Evolutionary conservation across 2,329 filamentous ascomycete species (phyloP), one percentile per base, ranked within the genome.

Genomic region (Penicillium palitans): DNA sequence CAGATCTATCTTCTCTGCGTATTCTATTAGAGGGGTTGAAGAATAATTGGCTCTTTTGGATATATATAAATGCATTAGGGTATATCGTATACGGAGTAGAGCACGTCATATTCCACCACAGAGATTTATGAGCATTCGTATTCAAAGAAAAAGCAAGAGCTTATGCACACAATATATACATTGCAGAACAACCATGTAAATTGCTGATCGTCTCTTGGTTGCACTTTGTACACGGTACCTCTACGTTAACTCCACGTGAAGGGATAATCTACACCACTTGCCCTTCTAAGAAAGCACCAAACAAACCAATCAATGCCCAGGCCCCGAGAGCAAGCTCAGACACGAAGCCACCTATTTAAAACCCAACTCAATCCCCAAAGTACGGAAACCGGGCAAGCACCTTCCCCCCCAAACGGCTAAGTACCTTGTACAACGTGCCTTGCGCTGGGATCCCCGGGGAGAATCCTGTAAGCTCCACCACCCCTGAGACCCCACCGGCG

Each of bases 391-490:
- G 2, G 29, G 12, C 40, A 33, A 37, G 19, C 25, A 2, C 24
- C 19, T 17, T 3, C 19, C 19, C 40, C n/a, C 42, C 33, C 41
- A 25, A 7, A 29, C 39, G 10, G 17, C 45, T 35, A 48, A 31
- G 57, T 66, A 59, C 58, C 31, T 37, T 57, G 52, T 62, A 65
- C 63, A 54, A 35, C 33, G 29, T 49, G 41, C 45, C 42, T 52
- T 19, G 50, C 57, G 57, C 63, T 66, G 59, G 63, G 57, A 65
- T 63, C 59, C 57, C 59, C 59, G 59, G 55, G 55, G 40, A 52
- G 50, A 62, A 62, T 67, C 60, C 64, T 67, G 40, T 51, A 61
- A 61, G 65, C 62, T 66, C 65, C 65, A 66, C 63, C 57, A 37
- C 29, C 52, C 63, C 46, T 57, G 55, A 50, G 64, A 59, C 64